Percentiles rank a stretch among this genome's conserved stretches.
Conservation (phyloP, 177 flowering plant genomes). For the Vitis hybrid region DNA sequence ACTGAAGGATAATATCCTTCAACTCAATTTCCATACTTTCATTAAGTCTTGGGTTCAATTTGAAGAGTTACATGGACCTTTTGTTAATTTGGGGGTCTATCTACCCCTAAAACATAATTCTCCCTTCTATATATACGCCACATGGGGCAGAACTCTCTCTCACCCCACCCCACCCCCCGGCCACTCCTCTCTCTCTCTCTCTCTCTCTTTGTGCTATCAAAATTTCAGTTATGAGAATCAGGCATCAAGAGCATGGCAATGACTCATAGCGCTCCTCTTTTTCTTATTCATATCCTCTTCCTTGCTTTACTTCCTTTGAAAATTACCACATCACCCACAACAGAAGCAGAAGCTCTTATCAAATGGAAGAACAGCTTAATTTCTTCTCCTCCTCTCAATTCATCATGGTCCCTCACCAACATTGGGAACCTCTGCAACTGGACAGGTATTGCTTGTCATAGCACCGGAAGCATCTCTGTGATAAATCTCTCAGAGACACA, state of each 20-base stretch:
- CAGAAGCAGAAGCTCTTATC: constrained; percentile 54
- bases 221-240: neutral
- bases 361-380: constrained; percentile 55
- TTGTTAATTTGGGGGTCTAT: no score
- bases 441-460: constrained; percentile 51
- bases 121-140: no score
- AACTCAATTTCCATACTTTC: no score
- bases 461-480: constrained; percentile 23
- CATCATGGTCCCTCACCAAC: constrained; percentile 63
- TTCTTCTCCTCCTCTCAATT: constrained; percentile 34
- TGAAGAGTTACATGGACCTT: no score
- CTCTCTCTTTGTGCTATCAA: no score
- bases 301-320: constrained; percentile 23
- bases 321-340: constrained; percentile 22
- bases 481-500: constrained; percentile 31
- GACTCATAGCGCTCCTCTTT: constrained; percentile 5
- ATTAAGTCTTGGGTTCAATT: no score
- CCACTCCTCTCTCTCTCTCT: no score
- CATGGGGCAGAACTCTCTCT: no score
- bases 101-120: no score
- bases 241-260: neutral
- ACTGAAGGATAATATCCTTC: no score
- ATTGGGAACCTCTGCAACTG: constrained; percentile 58
- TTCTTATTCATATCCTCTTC: constrained; percentile 18
- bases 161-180: no score